Evolutionary conservation across 2,329 filamentous ascomycete genomes (phyloP).

Genomic region (Daldinia eschscholtzii): DNA sequence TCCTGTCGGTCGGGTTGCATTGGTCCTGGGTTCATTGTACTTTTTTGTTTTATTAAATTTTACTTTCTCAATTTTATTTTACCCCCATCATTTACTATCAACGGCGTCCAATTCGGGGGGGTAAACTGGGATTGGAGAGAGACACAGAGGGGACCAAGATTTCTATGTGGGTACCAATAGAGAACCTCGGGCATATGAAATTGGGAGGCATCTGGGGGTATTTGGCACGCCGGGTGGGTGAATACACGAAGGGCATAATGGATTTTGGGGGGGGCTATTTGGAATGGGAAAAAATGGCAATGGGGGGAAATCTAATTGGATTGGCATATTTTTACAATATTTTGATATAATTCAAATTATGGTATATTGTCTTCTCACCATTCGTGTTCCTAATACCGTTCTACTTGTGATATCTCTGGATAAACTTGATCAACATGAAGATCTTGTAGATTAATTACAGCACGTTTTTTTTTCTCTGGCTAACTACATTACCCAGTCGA

Average conservation of each 20-base stretch:
- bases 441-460: background rate
- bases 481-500: background rate
- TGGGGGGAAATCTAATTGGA: background rate
- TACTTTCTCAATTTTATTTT: no score
- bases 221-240: conserved; percentile 11
- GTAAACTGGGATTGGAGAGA: conserved; percentile 10
- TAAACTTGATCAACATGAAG: background rate
- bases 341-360: conserved; percentile 9
- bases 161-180: conserved; percentile 33
- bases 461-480: background rate
- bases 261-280: conserved; percentile 1
- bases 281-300: conserved; percentile 6
- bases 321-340: conserved; percentile 5
- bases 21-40: conserved; percentile 5
- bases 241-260: conserved; percentile 24
- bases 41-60: background rate
- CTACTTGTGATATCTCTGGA: background rate
- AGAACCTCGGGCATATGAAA: conserved; percentile 30
- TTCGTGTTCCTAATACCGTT: background rate
- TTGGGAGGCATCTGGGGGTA: conserved; percentile 27
- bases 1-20: conserved; percentile 36
- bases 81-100: background rate
- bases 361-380: conserved; percentile 8
- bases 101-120: conserved; percentile 35
- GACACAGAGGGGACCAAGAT: background rate